phyloP scores from a whole-genome alignment of 2,329 filamentous ascomycete species.

The Corniculantispora saksenae region DNA sequence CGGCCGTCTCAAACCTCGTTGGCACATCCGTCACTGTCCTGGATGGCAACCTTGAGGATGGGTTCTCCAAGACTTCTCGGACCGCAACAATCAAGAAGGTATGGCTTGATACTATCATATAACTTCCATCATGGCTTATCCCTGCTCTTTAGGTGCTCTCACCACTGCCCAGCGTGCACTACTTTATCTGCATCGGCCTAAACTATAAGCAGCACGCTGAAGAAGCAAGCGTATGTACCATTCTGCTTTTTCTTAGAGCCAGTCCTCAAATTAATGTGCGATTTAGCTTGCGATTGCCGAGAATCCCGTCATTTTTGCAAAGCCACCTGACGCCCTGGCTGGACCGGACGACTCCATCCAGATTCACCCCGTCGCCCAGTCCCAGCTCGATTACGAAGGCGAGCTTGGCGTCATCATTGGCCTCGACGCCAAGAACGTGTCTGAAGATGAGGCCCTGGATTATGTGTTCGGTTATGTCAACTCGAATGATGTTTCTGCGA shows the following conservation, averaged over 20 bases:
- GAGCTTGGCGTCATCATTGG: conserved; percentile 54
- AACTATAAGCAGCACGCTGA: conserved; percentile 31
- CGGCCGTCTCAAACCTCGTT: neutral
- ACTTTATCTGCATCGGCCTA: conserved; percentile 31
- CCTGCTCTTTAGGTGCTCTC: neutral
- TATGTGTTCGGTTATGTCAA: conserved; percentile 60
- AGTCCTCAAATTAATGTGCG: neutral
- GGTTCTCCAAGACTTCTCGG: neutral
- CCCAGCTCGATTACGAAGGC: conserved; percentile 28
- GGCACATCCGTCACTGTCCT: neutral
- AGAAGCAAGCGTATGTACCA: conserved; percentile 22
- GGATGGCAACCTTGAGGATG: neutral
- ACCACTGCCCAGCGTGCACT: neutral
- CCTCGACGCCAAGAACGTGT: conserved; percentile 47
- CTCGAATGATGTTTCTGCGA: conserved; percentile 54
- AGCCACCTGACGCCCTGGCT: conserved; percentile 25
- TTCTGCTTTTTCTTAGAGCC: too few relatives aligned
- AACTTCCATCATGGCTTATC: neutral
- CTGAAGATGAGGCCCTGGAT: conserved; percentile 46
- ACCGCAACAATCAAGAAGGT: neutral
- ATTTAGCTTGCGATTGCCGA: neutral
- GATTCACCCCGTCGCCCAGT: conserved; percentile 46
- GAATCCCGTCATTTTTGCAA: conserved; percentile 24
- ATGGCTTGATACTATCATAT: accelerated
- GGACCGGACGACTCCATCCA: conserved; percentile 25